Evolutionary conservation across 225 moss, liverwort and hornwort species (phyloP), one percentile per base, ranked within the genome.

Genomic region (Lunularia cruciata): DNA sequence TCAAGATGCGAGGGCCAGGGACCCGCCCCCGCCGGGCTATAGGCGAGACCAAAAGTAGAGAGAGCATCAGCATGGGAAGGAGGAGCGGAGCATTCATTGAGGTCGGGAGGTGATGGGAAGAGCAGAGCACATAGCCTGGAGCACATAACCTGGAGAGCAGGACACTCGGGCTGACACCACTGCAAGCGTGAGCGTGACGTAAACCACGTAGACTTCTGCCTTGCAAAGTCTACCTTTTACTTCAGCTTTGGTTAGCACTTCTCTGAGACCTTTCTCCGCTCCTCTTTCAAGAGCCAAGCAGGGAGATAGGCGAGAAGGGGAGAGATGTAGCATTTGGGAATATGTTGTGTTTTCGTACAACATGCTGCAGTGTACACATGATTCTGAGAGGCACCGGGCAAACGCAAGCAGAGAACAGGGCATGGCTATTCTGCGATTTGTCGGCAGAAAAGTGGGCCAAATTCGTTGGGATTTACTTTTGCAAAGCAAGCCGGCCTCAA

Each of bases 91-190:
- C 35, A 36, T 1, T 26, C 4, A 22, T 20, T 22, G 25, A 28
- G 43, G 6, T 22, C 19, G 55, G 55, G 43, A 30, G 43, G 3
- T 49, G 43, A 34, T 12, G 28, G n/a, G 34, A 26, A 19, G 63
- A 18, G 25, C 40, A 43, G 45, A 48, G 66, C 43, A 51, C 66
- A 51, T 66, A 66, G 48, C n/a, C n/a, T n/a, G n/a, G n/a, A n/a
- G n/a, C n/a, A n/a, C n/a, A n/a, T n/a, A 12, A 51, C 66, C 66
- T 66, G 66, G 66, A 66, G 66, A 16, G 63, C 48, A 66, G 28
- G 33, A 47, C 22, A 28, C 43, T 25, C 11, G 43, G 2, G 23
- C 31, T 33, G 31, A 35, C 47, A 20, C 23, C 48, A 43, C 35
- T 19, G 31, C 66, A 19, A 34, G 66, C 49, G 66, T 66, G 48